Evolutionary conservation across 371 early-diverging fungal species (phyloP), one percentile per base, ranked within the genome.

Genomic region (Apophysomyces ossiformis): DNA sequence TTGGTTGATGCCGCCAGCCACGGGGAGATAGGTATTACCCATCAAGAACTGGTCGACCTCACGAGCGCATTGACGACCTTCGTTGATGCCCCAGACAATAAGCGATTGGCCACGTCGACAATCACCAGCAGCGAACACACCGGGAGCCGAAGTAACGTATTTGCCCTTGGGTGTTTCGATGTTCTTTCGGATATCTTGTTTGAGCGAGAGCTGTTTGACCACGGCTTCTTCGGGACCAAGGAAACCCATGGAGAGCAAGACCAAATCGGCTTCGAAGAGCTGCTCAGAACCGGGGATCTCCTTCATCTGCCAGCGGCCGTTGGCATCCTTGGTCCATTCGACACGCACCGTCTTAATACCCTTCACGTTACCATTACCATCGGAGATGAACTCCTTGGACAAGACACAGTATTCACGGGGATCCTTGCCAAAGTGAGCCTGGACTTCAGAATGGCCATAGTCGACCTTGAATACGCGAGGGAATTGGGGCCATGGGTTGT

Each of bases 401-500:
- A 96, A 86, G 41, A 96, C 86, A 77, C 91, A 90, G 85, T 93
- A 98, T 81, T 93, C 91, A 70, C 99, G 92, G 57, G 99, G 99
- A 73, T 98, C 97, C 62, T 88, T 88, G 64, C 96, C 96, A 80
- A 90, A 92, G 57, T 92, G 90, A n/a, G 84, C 76, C 37, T 88
- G 82, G 11, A 93, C 96, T 71, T 98, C 99, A 32, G 89, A 87
- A 76, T 98, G 99, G 60, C 99, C 99, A 68, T 97, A 97, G 77
- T 98, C 97, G 16, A 96, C 90, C 80, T 90, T 91, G 91, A 95
- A 96, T 18, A 94, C 92, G 39, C 95, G 89, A 45, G 96, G 93
- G 87, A 88, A 97, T 72, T 94, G 91, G 26, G 99, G 99, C 99
- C 99, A 98, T 66, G 97, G 96, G 87, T 97, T 98, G 69, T 95